Evolutionary conservation across 371 early-diverging fungal genomes (phyloP), one percentile per base, ranked within the genome.

Genomic region (Cladochytrium tenue): DNA sequence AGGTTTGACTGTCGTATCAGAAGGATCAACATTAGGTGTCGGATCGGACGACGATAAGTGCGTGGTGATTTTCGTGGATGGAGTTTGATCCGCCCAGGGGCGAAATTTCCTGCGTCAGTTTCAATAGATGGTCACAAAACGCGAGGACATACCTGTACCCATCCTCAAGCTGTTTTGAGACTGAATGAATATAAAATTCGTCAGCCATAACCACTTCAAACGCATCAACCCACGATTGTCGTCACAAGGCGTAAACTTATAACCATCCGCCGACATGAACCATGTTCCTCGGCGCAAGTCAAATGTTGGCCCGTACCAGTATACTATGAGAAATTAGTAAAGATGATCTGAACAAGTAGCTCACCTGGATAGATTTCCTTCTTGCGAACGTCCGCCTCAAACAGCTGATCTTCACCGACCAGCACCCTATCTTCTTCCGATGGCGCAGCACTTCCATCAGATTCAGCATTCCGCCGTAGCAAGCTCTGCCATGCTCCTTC

Each of bases 221-320:
- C 13, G 20, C n/a, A 60, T 3, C 27, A 3, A 61, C 63, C 34
- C 27, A 63, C 63, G 74, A 56, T 87, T 90, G 63, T 88, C 90
- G 63, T 92, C 92, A 68, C 93, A 92, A 3, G 94, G 93, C 10
- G 87, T 65, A 74, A 83, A 91, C 57, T 87, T 86, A 3, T 73
- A 76, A 2, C 88, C 84, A 23, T 89, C 88, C 1, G 79, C 60
- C 68, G 84, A 86, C 71, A 84, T 76, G 75, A 93, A 94, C 94
- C 94, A 94, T 0, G 88, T 86, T 3, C 91, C 91, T 43, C 94
- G 81, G 56, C 91, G 81, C 26, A 93, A 88, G 55, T 93, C 93
- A 70, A 86, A 92, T 5, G 81, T 82, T 1, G 91, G 86, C 0
- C 94, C 94, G 43, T 84, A 79, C 94, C 94, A 93, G 64, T 91